Evolutionary conservation across 495 filamentous ascomycete species (phyloP), one percentile per base, ranked within the genome.

Genomic region (Hamigera avellanea): DNA sequence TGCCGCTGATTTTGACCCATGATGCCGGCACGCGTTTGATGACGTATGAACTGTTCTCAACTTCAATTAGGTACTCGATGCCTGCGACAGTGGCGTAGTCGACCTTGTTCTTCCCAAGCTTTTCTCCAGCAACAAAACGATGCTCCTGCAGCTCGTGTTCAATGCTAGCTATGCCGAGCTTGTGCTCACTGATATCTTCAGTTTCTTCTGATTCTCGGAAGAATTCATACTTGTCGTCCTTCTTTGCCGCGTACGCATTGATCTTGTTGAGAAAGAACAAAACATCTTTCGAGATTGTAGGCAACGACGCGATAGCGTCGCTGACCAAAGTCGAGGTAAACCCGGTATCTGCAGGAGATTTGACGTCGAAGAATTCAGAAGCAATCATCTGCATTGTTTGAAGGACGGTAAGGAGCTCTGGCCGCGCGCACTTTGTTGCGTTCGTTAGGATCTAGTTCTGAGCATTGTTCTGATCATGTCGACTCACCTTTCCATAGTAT

Each of bases 51-150:
- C 53, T 71, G 53, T 94, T 95, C 35, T 82, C 70, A 12, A 99
- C 76, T 54, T 95, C 93, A 50, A 96, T 80, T 6, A 96, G 75
- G 53, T 88, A 96, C 48, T 99, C 91, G 36, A 99, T 91, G 1
- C 86, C 86, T 9, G 85, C 69, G 2, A 88, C 82, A 1, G 81
- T 86, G 8, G 77, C 72, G 49, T 95, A 96, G 1, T 71, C 67
- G 2, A 89, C 73, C 13, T 67, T 72, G 45, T 75, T 81, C 50
- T 77, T 83, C 35, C 72, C 68, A 2, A 93, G 49, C 33, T 78
- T 83, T 26, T 72, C 65, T 6, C 78, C 83, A 12, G 83, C 85
- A 10, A 69, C 73, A 15, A 69, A 51, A 39, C 80, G 81, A 57
- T 95, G 82, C 14, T 74, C 75, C 46, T 84, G 69, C 0, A 99